These are phyloP conservation scores for Clavulina sp. DNA, from an alignment of 768 basidiomycete genomes.

Conservation along the genomic window DNA sequence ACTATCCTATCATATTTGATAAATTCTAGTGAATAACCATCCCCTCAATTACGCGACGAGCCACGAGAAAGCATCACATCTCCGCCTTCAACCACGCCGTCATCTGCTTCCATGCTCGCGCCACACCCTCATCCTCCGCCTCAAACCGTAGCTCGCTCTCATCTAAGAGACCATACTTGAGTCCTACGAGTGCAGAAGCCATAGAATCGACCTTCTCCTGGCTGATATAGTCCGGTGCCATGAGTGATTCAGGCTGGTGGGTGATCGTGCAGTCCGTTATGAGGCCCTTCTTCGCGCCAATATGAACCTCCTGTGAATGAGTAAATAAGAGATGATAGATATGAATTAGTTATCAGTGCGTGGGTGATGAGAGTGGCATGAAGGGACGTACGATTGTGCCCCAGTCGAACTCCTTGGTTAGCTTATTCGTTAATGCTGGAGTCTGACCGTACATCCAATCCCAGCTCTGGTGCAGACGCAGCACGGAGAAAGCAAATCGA, in stretches of 20 bases:
- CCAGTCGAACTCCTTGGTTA: conserved; percentile 24
- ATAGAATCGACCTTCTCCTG: neutral
- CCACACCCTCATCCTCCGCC: conserved; percentile 1
- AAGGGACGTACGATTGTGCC: conserved; percentile 24
- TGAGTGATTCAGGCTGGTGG: neutral
- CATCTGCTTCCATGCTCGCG: too few relatives aligned
- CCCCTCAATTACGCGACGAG: neutral
- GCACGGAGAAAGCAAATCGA: too few relatives aligned
- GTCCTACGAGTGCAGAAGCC: conserved; percentile 5
- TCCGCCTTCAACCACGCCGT: conserved; percentile 5
- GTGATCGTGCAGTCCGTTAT: neutral
- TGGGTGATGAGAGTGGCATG: neutral
- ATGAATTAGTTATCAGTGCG: too few relatives aligned
- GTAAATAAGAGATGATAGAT: neutral
- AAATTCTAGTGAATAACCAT: neutral
- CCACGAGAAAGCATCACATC: conserved; percentile 3
- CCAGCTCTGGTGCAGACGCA: conserved; percentile 47
- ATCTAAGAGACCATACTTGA: conserved; percentile 7
- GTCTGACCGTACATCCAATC: conserved; percentile 88
- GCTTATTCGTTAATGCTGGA: conserved; percentile 68
- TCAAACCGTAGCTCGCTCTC: neutral
- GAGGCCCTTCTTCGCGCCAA: neutral
- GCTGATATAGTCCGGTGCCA: neutral
- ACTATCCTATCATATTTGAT: neutral
- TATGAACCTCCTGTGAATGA: neutral